A percentile compares a stretch with the other conserved stretches of the same genome.
Conservation (phyloP, 352 stramenopile species). For the Peronospora belbahrii region DNA sequence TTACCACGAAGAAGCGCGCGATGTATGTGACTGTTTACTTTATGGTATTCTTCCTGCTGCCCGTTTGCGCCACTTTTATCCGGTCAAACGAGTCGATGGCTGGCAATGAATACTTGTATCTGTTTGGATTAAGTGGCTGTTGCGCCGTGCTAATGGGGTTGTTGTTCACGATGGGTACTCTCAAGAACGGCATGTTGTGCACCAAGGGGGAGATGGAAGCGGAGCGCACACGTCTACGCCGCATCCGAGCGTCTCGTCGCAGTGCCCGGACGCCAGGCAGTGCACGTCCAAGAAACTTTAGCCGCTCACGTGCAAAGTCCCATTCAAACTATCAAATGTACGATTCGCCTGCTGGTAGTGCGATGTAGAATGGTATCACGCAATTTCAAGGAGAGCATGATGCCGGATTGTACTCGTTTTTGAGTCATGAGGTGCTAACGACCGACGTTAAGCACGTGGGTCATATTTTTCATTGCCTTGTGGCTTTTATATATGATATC, state of each 20-base stretch:
- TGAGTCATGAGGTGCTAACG: conserved; percentile 8
- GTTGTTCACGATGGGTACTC: conserved; percentile 45
- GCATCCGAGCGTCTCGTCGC: conserved; percentile 40
- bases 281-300: conserved; percentile 52
- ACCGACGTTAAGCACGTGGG: background rate
- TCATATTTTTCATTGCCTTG: conserved; percentile 13
- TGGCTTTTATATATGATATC: conserved; percentile 19
- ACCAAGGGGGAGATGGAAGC: conserved; percentile 51
- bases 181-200: conserved; percentile 63
- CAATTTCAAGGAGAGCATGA: conserved; percentile 12
- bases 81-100: conserved; percentile 26
- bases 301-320: conserved; percentile 53
- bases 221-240: conserved; percentile 45
- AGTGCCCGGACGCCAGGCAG: conserved; percentile 51
- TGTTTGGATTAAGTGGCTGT: conserved; percentile 43
- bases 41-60: conserved; percentile 67
- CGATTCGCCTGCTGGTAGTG: conserved; percentile 47
- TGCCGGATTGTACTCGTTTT: conserved; percentile 19
- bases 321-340: conserved; percentile 68
- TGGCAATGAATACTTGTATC: conserved; percentile 44
- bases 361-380: conserved; percentile 25
- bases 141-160: conserved; percentile 37
- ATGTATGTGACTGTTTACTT: conserved; percentile 63
- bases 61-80: conserved; percentile 37
- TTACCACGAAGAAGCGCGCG: conserved; percentile 52